These are phyloP conservation scores for Allantophomopsis lycopodina DNA, from an alignment of 2,329 filamentous ascomycete species.

Conservation along the genomic window DNA sequence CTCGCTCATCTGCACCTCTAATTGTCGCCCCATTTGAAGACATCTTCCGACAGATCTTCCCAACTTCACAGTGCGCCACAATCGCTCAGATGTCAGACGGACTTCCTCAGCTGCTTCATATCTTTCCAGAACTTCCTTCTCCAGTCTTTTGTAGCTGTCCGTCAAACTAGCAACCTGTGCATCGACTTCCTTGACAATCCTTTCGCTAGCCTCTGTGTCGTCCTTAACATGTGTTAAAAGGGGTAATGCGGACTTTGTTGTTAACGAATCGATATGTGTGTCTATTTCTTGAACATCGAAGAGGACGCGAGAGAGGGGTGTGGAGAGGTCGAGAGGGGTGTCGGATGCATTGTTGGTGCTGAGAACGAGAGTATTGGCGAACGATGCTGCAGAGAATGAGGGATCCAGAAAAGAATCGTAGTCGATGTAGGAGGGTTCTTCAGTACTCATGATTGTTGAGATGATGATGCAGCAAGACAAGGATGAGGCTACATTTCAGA, in stretches of 20 bases:
- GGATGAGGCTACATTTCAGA: too few species aligned
- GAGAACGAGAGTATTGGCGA: conserved; percentile 81
- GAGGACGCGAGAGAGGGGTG: conserved; percentile 80
- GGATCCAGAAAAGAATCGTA: conserved; percentile 83
- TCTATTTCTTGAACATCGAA: conserved; percentile 97
- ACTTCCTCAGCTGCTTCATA: conserved; percentile 81
- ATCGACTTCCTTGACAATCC: conserved; percentile 65
- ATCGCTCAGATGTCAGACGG: conserved; percentile 57
- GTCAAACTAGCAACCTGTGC: conserved; percentile 68
- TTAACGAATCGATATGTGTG: conserved; percentile 83
- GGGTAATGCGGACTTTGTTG: conserved; percentile 70
- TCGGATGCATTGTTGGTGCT: conserved; percentile 88
- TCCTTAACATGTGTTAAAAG: conserved; percentile 65
- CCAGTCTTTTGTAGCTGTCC: conserved; percentile 72
- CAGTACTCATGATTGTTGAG: conserved; percentile 4
- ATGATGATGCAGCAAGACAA: too few species aligned
- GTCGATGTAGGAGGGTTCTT: conserved; percentile 75
- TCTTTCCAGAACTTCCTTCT: conserved; percentile 75
- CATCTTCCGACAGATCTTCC: conserved; percentile 66
- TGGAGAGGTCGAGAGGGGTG: conserved; percentile 81
- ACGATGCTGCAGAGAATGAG: conserved; percentile 64
- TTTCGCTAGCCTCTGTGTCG: conserved; percentile 58
- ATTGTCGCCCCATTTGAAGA: conserved; percentile 68
- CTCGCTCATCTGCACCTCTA: conserved; percentile 76
- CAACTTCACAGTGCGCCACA: conserved; percentile 69